Evolutionary conservation across 1,284 basidiomycete genomes (phyloP).

Genomic region (Mycosarcoma maydis): DNA sequence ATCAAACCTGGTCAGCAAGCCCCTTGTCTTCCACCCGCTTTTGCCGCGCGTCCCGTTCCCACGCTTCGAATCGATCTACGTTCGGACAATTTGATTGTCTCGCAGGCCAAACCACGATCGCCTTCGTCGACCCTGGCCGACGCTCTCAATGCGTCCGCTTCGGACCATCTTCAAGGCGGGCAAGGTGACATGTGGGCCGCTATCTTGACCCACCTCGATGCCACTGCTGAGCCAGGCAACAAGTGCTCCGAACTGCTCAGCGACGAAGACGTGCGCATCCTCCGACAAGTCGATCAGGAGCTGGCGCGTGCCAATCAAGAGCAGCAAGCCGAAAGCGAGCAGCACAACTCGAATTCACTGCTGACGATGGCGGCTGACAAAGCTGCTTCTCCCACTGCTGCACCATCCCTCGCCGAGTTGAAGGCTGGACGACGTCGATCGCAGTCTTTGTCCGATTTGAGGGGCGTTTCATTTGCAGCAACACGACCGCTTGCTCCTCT

Average conservation of each 20-base stretch:
- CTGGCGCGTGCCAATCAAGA: constrained; percentile 5
- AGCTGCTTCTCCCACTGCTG: neutral
- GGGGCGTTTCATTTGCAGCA: neutral
- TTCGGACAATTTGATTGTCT: constrained; percentile 45
- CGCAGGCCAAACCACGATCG: constrained; percentile 27
- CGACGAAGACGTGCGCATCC: constrained; percentile 51
- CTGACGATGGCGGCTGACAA: neutral
- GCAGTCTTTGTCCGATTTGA: constrained; percentile 27
- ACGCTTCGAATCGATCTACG: constrained; percentile 45
- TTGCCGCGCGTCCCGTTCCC: constrained; percentile 12
- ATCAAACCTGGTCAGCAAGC: constrained; percentile 4
- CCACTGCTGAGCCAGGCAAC: neutral
- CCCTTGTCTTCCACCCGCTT: constrained; percentile 30
- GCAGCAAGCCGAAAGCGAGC: neutral
- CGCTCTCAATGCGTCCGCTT: constrained; percentile 37
- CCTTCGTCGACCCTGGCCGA: constrained; percentile 37
- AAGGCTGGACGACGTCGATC: constrained; percentile 17
- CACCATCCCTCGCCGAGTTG: constrained; percentile 4
- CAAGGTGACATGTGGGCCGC: constrained; percentile 38
- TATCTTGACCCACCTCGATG: constrained; percentile 19
- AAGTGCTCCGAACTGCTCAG: constrained; percentile 24
- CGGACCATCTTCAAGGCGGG: constrained; percentile 17
- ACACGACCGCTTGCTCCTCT: constrained; percentile 6
- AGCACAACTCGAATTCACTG: neutral
- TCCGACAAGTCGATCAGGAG: constrained; percentile 31